phyloP scores from a whole-genome alignment of 208 protist species.

The Leishmania tarentolae region DNA sequence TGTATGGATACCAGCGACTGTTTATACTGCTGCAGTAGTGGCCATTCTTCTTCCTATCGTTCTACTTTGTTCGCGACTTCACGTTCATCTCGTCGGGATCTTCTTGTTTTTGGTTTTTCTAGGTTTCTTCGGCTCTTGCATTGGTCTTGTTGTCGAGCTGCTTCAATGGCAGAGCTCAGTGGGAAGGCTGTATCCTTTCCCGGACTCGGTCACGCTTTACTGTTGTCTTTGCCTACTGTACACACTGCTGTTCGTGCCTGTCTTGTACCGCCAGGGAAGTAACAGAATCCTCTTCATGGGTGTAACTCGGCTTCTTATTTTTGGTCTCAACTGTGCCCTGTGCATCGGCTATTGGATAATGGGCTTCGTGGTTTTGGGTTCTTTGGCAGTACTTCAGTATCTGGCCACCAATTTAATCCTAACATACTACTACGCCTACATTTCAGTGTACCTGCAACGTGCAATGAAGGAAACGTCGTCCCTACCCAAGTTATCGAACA shows the following conservation, averaged over 20 bases:
- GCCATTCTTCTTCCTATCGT: slow-evolving; percentile 31
- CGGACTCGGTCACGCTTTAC: slow-evolving; percentile 64
- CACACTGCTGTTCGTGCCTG: slow-evolving; percentile 31
- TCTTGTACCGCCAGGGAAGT: slow-evolving; percentile 28
- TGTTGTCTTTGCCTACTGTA: slow-evolving; percentile 62
- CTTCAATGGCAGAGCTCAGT: slow-evolving; percentile 61
- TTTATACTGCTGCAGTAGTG: slow-evolving; percentile 42
- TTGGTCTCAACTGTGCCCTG: slow-evolving; percentile 65
- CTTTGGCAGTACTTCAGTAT: slow-evolving; percentile 52
- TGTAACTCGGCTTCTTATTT: slow-evolving; percentile 45
- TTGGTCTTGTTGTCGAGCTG: slow-evolving; percentile 64
- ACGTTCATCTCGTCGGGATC: slow-evolving; percentile 25
- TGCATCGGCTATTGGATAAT: slow-evolving; percentile 67
- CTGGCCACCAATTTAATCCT: slow-evolving; percentile 54
- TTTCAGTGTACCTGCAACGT: slow-evolving; percentile 39
- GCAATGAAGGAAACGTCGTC: slow-evolving; percentile 19
- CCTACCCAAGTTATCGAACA: slow-evolving; percentile 33
- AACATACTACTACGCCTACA: slow-evolving; percentile 52
- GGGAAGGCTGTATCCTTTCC: slow-evolving; percentile 67
- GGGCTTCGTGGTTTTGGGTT: slow-evolving; percentile 58
- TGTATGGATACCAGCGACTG: slow-evolving; percentile 63
- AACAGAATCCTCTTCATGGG: slow-evolving; percentile 43
- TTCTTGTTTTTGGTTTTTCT: slow-evolving; percentile 48
- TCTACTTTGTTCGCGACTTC: slow-evolving; percentile 26
- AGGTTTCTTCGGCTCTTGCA: slow-evolving; percentile 59